phyloP scores from a whole-genome alignment of 2,329 filamentous ascomycete species.

The Pseudogymnoascus sp. region DNA sequence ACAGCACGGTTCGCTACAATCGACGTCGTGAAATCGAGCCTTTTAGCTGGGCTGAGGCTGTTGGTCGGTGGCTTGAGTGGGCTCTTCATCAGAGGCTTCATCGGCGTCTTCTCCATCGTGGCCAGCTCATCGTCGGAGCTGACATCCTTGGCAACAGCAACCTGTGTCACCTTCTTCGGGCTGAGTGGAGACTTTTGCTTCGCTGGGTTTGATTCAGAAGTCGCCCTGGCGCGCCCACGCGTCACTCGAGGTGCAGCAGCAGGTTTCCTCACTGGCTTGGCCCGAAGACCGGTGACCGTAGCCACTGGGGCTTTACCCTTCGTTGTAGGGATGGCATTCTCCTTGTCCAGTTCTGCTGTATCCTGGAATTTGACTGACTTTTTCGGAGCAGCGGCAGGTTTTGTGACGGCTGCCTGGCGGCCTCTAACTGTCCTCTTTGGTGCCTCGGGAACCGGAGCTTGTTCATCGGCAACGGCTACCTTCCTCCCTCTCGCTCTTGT shows the following conservation, averaged over 20 bases:
- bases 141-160: conserved; percentile 34
- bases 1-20: conserved; percentile 26
- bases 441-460: conserved; percentile 27
- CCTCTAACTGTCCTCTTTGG: conserved; percentile 32
- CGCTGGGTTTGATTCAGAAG: conserved; percentile 27
- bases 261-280: conserved; percentile 42
- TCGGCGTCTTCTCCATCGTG: conserved; percentile 40
- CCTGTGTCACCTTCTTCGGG: conserved; percentile 57
- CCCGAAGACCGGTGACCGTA: conserved; percentile 32
- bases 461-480: conserved; percentile 21
- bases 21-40: conserved; percentile 29
- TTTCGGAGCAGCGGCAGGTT: conserved; percentile 38
- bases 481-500: conserved; percentile 22
- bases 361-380: conserved; percentile 55
- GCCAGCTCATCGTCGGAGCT: conserved; percentile 54
- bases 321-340: conserved; percentile 46
- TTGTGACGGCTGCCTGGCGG: conserved; percentile 30
- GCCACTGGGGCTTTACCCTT: conserved; percentile 28
- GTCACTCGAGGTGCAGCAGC: conserved; percentile 20
- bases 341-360: conserved; percentile 48
- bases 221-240: conserved; percentile 20
- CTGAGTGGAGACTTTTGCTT: conserved; percentile 46
- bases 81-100: conserved; percentile 46
- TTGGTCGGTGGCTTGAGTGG: conserved; percentile 42
- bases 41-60: conserved; percentile 28